Base-by-base conservation (phyloP, 2,329 filamentous ascomycete genomes). In the Pyricularia pennisetigena region DNA sequence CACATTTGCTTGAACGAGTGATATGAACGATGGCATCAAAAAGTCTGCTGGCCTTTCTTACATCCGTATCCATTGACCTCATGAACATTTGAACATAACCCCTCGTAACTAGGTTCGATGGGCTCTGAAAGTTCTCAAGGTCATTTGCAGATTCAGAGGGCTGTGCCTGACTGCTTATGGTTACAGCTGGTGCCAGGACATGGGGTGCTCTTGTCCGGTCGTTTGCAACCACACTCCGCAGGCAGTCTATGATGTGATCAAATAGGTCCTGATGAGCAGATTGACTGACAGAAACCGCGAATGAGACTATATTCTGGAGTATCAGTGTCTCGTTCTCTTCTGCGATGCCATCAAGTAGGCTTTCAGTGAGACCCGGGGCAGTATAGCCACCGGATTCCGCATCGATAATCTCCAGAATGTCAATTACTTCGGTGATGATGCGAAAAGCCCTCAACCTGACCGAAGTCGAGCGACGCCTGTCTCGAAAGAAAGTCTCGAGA, bases 51-150 rank as follows among this genome's bases (percentile, higher is more conserved):
- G 89, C 86, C 76, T 94, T 94, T 16, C 77, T 78, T 8, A 85
- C 85, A 68, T 91, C 88, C 32, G 79, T 81, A 71, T 89, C 88
- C 79, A 96, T 86, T 14, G 87, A 87, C 67, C 87, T 85, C 71
- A 94, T 85, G 76, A 97, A 97, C 67, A 96, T 88, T 70, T 85
- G 86, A 61, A 93, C 88, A 69, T 92, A 87, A 2, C 89, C 90
- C 68, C 84, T 86, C 0, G 89, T 85, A 64, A 92, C 88, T 61
- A 94, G 86, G 71, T 93, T 92, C 3, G 88, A 88, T 1, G 86
- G 83, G 28, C 88, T 90, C 72, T 84, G 79, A 64, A 72, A 73
- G n/a, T 69, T 69, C 49, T 70, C 69, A 74, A 0, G 72, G 16
- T 4, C 74, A 59, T n/a, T 70, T 67, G 24, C 72, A 61, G 4